A percentile compares a stretch with the other conserved stretches of the same genome.
These are phyloP conservation scores for Euphorbia pulcherrima DNA, from an alignment of 345 rosid species.

Conservation along the genomic window DNA sequence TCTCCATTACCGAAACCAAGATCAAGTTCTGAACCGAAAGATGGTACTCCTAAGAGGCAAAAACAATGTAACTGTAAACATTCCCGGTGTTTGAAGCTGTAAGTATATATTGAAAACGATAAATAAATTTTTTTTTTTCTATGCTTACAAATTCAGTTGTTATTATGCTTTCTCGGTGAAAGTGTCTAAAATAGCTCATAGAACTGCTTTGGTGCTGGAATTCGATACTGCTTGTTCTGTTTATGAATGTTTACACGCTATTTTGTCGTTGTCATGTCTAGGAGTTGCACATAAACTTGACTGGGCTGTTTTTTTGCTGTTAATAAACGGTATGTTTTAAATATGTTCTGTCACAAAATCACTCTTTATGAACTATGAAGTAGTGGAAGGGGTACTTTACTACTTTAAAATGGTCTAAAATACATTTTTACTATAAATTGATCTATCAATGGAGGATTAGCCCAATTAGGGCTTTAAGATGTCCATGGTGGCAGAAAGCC, in stretches of 20 bases:
- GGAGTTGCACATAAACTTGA: neutral
- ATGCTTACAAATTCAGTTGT: neutral
- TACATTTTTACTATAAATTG: neutral
- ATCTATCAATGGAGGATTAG: constrained; percentile 3
- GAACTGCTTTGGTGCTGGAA: neutral
- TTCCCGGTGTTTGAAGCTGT: constrained; percentile 96
- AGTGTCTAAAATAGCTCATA: neutral
- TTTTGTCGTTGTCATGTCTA: neutral
- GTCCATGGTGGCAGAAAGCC: neutral
- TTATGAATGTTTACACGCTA: neutral
- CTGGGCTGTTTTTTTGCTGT: too few relatives aligned
- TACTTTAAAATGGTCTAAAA: neutral
- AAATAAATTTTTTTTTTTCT: neutral
- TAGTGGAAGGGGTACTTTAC: neutral
- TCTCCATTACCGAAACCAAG: constrained; percentile 76
- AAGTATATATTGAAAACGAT: constrained; percentile 29
- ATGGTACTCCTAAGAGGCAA: constrained; percentile 88
- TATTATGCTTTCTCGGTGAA: neutral
- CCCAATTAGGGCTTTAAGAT: neutral
- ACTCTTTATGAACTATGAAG: neutral
- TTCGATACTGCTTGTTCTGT: constrained; percentile 3
- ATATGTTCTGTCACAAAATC: neutral
- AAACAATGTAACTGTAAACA: constrained; percentile 98
- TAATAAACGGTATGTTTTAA: neutral
- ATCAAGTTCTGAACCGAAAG: constrained; percentile 62